Evolutionary conservation across 192 early-diverging fungal genomes (phyloP).

Genomic region (Linderina pennispora): DNA sequence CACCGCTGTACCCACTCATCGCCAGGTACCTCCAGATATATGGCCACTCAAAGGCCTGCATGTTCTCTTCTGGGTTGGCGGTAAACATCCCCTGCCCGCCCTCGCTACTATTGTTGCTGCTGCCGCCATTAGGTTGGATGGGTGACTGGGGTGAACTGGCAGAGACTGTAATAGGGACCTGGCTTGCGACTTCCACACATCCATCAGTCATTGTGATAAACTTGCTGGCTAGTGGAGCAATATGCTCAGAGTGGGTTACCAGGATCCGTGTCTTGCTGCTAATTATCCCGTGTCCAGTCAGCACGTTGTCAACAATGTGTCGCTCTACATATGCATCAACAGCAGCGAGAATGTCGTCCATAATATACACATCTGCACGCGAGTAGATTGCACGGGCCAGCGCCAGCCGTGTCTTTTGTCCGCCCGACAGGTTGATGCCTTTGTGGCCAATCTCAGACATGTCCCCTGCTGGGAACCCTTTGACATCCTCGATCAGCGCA

Average conservation of each 20-base stretch:
- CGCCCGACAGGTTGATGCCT: conserved; percentile 48
- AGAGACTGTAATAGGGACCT: too few relatives aligned
- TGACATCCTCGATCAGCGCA: conserved; percentile 47
- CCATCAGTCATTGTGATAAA: conserved; percentile 4
- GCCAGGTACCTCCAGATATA: too few relatives aligned
- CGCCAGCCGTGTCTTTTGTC: conserved; percentile 78
- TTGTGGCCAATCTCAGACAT: conserved; percentile 16
- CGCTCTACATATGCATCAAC: conserved; percentile 62
- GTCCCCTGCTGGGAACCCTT: conserved; percentile 37
- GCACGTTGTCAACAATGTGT: conserved; percentile 53
- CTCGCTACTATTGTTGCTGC: too few relatives aligned
- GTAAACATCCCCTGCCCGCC: too few relatives aligned
- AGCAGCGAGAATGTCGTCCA: conserved; percentile 79
- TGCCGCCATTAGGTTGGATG: too few relatives aligned
- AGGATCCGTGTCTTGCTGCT: conserved; percentile 67
- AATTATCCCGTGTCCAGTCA: conserved; percentile 43
- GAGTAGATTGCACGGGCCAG: conserved; percentile 72
- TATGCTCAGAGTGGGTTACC: conserved; percentile 47
- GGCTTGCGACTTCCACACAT: background rate
- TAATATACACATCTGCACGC: conserved; percentile 56
- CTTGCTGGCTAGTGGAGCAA: conserved; percentile 2
- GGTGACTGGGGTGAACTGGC: too few relatives aligned
- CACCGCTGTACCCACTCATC: too few relatives aligned
- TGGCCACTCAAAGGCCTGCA: too few relatives aligned
- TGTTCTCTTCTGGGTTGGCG: too few relatives aligned